Evolutionary conservation across 306 rosid genomes (phyloP).

Genomic region (Prunus mongolica): DNA sequence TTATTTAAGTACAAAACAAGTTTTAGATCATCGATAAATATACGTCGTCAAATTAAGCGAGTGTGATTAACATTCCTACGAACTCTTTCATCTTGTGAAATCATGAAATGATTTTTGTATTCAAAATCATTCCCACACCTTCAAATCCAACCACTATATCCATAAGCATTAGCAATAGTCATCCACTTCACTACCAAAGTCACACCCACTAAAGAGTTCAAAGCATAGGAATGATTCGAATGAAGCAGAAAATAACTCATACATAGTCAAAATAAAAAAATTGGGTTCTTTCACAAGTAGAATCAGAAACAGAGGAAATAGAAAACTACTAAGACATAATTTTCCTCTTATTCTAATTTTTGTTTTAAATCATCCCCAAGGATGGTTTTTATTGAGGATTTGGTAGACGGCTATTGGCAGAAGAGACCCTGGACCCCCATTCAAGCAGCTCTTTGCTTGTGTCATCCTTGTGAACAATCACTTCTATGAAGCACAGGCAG

Average conservation of each 20-base stretch:
- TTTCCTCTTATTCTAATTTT: neutral
- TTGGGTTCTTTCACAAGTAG: neutral
- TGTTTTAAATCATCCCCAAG: neutral
- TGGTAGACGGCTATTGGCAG: conserved; percentile 45
- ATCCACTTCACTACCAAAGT: too few relatives aligned
- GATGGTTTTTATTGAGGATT: conserved; percentile 31
- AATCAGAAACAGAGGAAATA: neutral
- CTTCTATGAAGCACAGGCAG: conserved; percentile 47
- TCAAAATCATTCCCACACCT: too few relatives aligned
- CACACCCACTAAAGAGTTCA: neutral
- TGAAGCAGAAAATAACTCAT: neutral
- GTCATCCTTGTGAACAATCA: conserved; percentile 46
- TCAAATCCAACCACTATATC: too few relatives aligned
- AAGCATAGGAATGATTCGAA: neutral
- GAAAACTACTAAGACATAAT: neutral
- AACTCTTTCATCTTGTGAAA: too few relatives aligned
- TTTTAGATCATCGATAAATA: too few relatives aligned
- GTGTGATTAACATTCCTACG: too few relatives aligned
- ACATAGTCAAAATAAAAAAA: neutral
- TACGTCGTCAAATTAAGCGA: too few relatives aligned
- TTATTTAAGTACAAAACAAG: too few relatives aligned
- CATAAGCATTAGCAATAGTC: too few relatives aligned
- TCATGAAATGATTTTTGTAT: too few relatives aligned
- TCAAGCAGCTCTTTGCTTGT: conserved; percentile 49
- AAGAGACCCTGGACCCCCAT: conserved; percentile 49